Conservation (phyloP, 1,284 basidiomycete genomes). For the Xanthoconium separans region DNA sequence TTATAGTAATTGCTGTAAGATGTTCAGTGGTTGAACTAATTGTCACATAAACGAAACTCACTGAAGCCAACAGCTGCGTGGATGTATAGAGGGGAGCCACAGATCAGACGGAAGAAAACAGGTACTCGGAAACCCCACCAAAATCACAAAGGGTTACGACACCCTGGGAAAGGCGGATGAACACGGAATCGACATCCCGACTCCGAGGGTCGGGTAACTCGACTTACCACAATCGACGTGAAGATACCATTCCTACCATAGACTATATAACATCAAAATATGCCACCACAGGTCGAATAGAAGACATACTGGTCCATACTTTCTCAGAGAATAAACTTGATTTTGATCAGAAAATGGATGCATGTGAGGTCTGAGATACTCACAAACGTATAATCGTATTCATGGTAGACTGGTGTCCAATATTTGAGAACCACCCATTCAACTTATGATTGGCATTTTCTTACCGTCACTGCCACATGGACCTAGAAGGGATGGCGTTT, state of each 20-base stretch:
- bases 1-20: conserved; percentile 41
- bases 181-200: background rate
- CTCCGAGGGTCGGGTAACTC: conserved; percentile 18
- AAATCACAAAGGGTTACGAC: conserved; percentile 40
- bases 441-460: conserved; percentile 8
- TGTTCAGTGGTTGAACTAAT: background rate
- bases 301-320: conserved; percentile 39
- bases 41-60: conserved; percentile 20
- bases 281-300: background rate
- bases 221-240: conserved; percentile 37
- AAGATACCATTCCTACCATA: conserved; percentile 39
- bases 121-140: conserved; percentile 29
- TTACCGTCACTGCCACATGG: conserved; percentile 46
- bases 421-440: background rate
- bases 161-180: conserved; percentile 30
- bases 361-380: background rate
- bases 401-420: conserved; percentile 37
- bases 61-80: conserved; percentile 40
- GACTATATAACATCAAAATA: conserved; percentile 30
- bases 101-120: background rate
- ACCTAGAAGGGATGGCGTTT: conserved; percentile 27
- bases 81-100: background rate
- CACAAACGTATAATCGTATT: conserved; percentile 43
- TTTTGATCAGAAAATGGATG: background rate
- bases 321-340: conserved; percentile 40